A percentile compares a stretch with the other conserved stretches of the same genome.
Conservation (phyloP, 2,329 filamentous ascomycete genomes). For the Monilinia fructicola region DNA sequence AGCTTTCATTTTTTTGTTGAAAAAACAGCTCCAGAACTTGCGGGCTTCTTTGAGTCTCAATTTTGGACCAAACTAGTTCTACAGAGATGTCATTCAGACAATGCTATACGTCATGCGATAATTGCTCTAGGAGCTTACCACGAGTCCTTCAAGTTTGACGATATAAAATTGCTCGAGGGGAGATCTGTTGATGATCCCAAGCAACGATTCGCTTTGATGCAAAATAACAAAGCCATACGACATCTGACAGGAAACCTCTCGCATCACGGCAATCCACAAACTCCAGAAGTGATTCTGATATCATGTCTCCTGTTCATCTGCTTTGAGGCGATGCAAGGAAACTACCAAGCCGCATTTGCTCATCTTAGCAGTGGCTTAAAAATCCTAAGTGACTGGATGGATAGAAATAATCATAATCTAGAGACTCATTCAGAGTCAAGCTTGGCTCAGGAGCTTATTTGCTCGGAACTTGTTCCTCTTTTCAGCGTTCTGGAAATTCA, state of each 20-base stretch:
- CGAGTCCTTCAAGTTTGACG: slow-evolving; percentile 26
- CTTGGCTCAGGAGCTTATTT: neutral
- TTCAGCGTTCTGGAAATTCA: slow-evolving; percentile 18
- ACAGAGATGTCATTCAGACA: slow-evolving; percentile 31
- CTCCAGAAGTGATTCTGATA: slow-evolving; percentile 22
- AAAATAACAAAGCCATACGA: slow-evolving; percentile 30
- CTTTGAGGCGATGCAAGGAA: slow-evolving; percentile 30
- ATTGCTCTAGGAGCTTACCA: slow-evolving; percentile 31
- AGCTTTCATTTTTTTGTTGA: slow-evolving; percentile 33
- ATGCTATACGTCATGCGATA: slow-evolving; percentile 32
- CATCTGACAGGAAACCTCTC: slow-evolving; percentile 48
- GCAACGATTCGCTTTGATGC: slow-evolving; percentile 44
- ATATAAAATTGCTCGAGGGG: slow-evolving; percentile 5
- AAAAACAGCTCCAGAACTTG: slow-evolving; percentile 32
- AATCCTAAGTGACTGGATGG: slow-evolving; percentile 19
- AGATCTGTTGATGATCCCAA: slow-evolving; percentile 11
- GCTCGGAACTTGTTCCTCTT: slow-evolving; percentile 10
- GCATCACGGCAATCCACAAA: neutral
- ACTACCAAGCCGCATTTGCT: slow-evolving; percentile 26
- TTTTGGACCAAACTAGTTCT: slow-evolving; percentile 35
- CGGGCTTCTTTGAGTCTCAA: slow-evolving; percentile 31
- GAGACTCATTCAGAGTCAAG: neutral
- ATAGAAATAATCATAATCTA: neutral
- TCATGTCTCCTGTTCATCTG: slow-evolving; percentile 31
- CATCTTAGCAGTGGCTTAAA: slow-evolving; percentile 30